Base-by-base conservation (phyloP, 257 asterid genomes). In the Jaltomata sinuosa region DNA sequence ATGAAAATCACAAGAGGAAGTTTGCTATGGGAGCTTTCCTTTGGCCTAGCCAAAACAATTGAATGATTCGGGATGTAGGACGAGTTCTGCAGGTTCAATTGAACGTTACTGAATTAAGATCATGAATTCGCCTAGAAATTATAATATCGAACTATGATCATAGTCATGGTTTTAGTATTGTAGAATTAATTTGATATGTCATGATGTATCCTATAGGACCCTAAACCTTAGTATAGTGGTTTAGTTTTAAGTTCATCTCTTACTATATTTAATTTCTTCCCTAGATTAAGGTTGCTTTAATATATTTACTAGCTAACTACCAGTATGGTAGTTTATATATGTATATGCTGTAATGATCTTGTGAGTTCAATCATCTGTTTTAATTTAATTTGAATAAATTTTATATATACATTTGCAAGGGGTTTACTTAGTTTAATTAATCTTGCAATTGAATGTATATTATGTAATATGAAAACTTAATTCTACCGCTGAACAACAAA, bases 21-120 rank as follows among this genome's bases (percentile, higher is more conserved):
- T 87, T 87, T 18, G 87, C 86, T 47, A 84, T 87, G 84, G 87
- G 89, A 53, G 87, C 89, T 11, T 87, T 87, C 49, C 89, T 87
- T 64, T 87, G 89, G 89, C 89, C 89, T n/a, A 72, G 52, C 22
- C 45, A 49, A 47, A 47, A 4, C 19, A 22, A 31, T 0, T 74
- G 59, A 74, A 45, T 25, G 7, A 69, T 38, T 18, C 19, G 0
- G 31, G 52, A 36, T 21, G 4, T 18, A 19, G 31, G 1, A 74
- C 25, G 40, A 45, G 57, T 74, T 74, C 1, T 45, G 38, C 1
- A 3, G 3, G 0, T 74, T 68, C 29, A 36, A 68, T 31, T 36
- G 27, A 67, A 65, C 2, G 11, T 16, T 31, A 15, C 22, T 65
- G 1, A 67, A 62, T 22, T 59, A 22, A 27, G 12, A 14, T 62